These are phyloP conservation scores for Fraxinus ornus DNA, from an alignment of 305 asterid species.

Conservation along the genomic window DNA sequence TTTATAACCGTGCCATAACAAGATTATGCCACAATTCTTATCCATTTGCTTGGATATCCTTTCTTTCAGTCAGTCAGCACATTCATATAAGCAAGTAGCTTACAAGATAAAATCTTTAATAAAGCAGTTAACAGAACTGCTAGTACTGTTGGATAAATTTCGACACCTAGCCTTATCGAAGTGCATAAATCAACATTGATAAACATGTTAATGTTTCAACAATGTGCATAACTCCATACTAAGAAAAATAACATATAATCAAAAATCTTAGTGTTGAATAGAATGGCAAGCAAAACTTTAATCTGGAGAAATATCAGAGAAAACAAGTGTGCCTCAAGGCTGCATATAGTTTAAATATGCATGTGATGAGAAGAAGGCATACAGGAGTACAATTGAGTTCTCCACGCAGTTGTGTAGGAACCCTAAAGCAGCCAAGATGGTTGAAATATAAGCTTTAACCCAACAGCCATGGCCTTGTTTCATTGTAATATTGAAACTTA, in stretches of 20 bases:
- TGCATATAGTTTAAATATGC: neutral
- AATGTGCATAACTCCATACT: neutral
- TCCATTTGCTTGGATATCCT: neutral
- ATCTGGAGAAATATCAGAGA: neutral
- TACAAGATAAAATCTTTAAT: neutral
- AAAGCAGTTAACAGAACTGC: neutral
- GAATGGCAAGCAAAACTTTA: neutral
- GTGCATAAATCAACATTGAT: neutral
- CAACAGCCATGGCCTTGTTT: neutral
- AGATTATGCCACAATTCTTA: neutral
- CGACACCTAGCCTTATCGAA: neutral
- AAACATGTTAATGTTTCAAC: neutral
- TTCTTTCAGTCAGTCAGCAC: neutral
- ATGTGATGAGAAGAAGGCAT: neutral
- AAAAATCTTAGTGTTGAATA: neutral
- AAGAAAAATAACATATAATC: neutral
- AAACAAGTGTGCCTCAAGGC: neutral
- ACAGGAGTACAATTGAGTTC: neutral
- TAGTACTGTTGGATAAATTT: neutral
- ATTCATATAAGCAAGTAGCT: neutral
- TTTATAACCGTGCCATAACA: neutral
- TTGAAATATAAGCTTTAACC: neutral
- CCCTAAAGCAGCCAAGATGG: neutral
- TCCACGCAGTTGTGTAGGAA: neutral
- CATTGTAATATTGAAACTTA: neutral